Percentiles rank a stretch among this genome's conserved stretches.
Evolutionary conservation across 1,284 basidiomycete genomes (phyloP).

Genomic region (Tylopilus orsonianus): DNA sequence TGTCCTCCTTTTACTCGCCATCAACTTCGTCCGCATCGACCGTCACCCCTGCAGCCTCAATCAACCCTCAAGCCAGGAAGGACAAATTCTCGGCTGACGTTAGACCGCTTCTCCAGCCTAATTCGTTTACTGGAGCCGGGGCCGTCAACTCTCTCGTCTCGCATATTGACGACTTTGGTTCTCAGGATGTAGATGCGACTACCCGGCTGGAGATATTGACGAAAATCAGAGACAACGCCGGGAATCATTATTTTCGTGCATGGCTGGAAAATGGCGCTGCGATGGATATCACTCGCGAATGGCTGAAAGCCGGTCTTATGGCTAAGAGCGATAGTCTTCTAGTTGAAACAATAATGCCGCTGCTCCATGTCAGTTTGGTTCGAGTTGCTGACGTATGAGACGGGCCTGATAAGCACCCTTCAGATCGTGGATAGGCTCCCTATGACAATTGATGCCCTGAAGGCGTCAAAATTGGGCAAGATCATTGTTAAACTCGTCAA

Average conservation of each 20-base stretch:
- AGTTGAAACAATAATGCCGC: constrained; percentile 76
- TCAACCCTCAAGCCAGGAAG: constrained; percentile 42
- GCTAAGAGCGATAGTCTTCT: constrained; percentile 55
- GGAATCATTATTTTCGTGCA: constrained; percentile 79
- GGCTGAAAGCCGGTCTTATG: constrained; percentile 66
- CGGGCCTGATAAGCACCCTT: constrained; percentile 21
- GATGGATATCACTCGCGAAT: constrained; percentile 74
- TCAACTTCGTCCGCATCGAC: constrained; percentile 30
- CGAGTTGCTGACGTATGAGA: constrained; percentile 9
- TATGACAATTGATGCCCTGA: constrained; percentile 64
- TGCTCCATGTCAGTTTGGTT: constrained; percentile 67
- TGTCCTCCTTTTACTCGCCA: constrained; percentile 39
- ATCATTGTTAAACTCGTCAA: constrained; percentile 71
- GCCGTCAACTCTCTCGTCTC: constrained; percentile 59
- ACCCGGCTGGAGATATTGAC: constrained; percentile 69
- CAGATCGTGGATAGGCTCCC: constrained; percentile 82
- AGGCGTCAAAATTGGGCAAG: constrained; percentile 72
- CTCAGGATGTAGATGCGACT: constrained; percentile 57
- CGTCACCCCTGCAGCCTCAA: constrained; percentile 23
- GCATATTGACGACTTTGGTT: constrained; percentile 57
- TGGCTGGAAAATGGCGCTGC: constrained; percentile 73
- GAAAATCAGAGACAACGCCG: constrained; percentile 76
- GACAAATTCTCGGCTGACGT: constrained; percentile 50
- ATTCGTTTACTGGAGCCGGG: constrained; percentile 65
- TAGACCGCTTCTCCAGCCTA: constrained; percentile 51